Base-by-base conservation (phyloP, 169 alveolate species). In the Babesia sp. region DNA sequence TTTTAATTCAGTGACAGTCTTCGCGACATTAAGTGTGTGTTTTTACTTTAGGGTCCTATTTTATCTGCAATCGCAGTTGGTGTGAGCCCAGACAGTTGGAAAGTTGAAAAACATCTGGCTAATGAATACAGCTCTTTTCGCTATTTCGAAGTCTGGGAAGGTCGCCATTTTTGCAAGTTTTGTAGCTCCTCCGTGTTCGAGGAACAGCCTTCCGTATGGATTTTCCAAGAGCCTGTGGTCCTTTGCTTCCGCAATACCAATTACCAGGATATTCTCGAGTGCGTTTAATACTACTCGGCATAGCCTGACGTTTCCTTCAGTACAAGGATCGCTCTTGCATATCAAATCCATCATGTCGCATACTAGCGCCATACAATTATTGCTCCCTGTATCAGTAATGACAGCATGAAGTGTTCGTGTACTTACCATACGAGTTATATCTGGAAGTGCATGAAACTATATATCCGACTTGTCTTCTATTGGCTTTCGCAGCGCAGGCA, bases 291-390 rank as follows among this genome's bases (percentile, higher is more conserved):
- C 91, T 29, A 92, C 91, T 59, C 80, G 85, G 60, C 95, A 92
- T 37, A 92, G 91, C 84, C 91, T 85, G 29, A 92, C 86, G 69
- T 91, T 92, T 70, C 95, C 93, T 64, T 87, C 85, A 75, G 86
- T 77, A 34, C 90, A 56, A 18, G 96, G 95, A 75, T 92, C 95
- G 61, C 92, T 82, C 67, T 86, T 86, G 58, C 92, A 77, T 54
- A 90, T 91, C 54, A 90, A 82, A 71, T 92, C 95, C 45, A 92
- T 74, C 94, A 92, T 86, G 44, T 88, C 94, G 8, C 92, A 92
- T 39, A 90, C 76, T 39, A 92, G 77, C 63, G 80, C 84, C 77
- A 92, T 81, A 69, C 94, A 87, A 39, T 50, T 56, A 41, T 56
- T 71, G 55, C 51, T 44, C 0, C 73, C 86, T 76, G 57, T 46